A percentile compares a stretch with the other conserved stretches of the same genome.
Evolutionary conservation across 2,329 filamentous ascomycete genomes (phyloP).

Genomic region (Chalara sp.): DNA sequence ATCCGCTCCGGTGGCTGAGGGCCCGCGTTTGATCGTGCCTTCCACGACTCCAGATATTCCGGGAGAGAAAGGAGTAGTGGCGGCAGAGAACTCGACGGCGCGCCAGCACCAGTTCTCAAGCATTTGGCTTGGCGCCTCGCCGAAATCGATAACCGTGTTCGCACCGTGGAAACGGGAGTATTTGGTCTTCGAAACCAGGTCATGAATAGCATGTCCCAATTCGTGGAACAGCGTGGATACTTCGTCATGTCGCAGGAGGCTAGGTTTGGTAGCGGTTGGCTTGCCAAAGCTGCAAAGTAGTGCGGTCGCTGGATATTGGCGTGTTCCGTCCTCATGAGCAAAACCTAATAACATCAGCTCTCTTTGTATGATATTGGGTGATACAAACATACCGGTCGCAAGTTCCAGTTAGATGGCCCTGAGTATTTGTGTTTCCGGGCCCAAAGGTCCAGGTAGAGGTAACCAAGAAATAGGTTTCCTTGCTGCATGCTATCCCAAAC

Average conservation of each 20-base stretch:
- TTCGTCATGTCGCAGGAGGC: constrained; percentile 73
- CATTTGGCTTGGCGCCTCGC: constrained; percentile 68
- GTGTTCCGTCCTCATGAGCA: constrained; percentile 67
- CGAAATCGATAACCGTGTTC: constrained; percentile 59
- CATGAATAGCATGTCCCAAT: constrained; percentile 64
- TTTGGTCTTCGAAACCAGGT: constrained; percentile 53
- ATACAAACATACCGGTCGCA: background rate
- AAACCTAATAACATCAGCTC: constrained; percentile 75
- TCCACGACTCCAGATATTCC: background rate
- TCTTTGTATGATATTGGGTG: background rate
- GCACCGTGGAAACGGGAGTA: constrained; percentile 64
- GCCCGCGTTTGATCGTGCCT: background rate
- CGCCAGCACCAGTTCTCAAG: constrained; percentile 71
- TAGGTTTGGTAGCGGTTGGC: constrained; percentile 37
- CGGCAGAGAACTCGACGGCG: constrained; percentile 46
- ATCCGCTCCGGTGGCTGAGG: constrained; percentile 38
- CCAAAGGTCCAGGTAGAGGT: constrained; percentile 76
- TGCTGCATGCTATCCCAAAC: constrained; percentile 73
- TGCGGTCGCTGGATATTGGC: constrained; percentile 70
- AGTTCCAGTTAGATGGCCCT: background rate
- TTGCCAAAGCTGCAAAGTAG: constrained; percentile 83
- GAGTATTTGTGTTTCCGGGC: constrained; percentile 67
- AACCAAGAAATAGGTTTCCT: constrained; percentile 68
- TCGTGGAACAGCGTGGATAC: constrained; percentile 79
- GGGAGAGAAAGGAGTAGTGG: constrained; percentile 36